Conservation (phyloP, 2,329 filamentous ascomycete genomes). For the Trichoderma semiorbis region DNA sequence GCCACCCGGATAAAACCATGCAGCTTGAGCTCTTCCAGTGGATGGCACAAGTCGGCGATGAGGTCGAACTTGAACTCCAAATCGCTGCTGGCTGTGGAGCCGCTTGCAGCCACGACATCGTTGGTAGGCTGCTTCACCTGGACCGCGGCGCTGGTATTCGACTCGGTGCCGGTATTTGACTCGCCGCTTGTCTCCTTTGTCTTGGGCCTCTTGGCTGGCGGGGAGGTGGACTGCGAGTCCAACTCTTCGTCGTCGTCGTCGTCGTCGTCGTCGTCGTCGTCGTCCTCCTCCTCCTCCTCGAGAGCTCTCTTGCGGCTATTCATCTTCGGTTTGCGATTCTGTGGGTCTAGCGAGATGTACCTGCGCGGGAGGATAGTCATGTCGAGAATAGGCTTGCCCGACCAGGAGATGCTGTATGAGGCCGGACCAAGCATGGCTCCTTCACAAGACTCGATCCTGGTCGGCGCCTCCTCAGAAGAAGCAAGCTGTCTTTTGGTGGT, state of each 20-base stretch:
- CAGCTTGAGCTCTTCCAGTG: background rate
- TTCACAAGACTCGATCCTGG: background rate
- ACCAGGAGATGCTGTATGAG: background rate
- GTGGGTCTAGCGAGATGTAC: rapidly evolving
- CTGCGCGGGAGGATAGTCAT: background rate
- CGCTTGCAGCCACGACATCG: background rate
- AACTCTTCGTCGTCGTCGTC: no score
- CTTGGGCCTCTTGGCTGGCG: no score
- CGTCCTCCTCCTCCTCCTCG: no score
- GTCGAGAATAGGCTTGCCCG: background rate
- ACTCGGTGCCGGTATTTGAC: no score
- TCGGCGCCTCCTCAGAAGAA: rapidly evolving
- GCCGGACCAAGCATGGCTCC: background rate
- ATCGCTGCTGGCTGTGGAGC: background rate
- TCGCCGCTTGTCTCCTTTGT: no score
- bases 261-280: no score
- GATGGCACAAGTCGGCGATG: background rate
- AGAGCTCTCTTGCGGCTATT: background rate
- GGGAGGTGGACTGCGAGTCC: no score
- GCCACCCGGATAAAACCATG: background rate
- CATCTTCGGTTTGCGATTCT: rapidly evolving
- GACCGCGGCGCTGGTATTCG: no score
- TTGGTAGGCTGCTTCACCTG: no score
- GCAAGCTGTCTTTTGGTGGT: rapidly evolving
- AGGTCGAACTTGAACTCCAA: background rate